Conservation (phyloP, 1,284 basidiomycete genomes). For the Gastroboletus turbinatus region DNA sequence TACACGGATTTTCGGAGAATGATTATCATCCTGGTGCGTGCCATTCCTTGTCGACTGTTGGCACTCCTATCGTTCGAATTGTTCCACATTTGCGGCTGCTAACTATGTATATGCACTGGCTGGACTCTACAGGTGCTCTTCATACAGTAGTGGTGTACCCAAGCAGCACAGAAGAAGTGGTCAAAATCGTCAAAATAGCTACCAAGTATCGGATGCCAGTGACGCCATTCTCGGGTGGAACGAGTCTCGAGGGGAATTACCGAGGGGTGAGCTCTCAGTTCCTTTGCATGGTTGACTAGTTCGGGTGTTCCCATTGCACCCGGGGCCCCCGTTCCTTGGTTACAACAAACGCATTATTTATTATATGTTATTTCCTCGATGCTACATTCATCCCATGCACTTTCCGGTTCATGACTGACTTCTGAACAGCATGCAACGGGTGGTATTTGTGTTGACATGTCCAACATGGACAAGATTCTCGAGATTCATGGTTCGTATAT, state of each 20-base stretch:
- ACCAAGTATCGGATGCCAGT: slow-evolving; percentile 68
- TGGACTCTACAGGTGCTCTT: slow-evolving; percentile 35
- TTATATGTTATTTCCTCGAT: background rate
- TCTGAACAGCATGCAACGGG: slow-evolving; percentile 49
- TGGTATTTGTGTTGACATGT: slow-evolving; percentile 85
- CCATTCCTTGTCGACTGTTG: background rate
- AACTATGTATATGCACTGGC: background rate
- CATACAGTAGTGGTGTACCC: slow-evolving; percentile 59
- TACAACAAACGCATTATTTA: background rate
- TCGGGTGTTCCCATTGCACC: background rate
- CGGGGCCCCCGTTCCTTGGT: background rate
- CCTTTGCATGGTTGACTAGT: background rate
- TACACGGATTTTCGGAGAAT: slow-evolving; percentile 59
- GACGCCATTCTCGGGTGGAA: slow-evolving; percentile 71
- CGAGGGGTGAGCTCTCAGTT: slow-evolving; percentile 49
- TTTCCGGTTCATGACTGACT: slow-evolving; percentile 6
- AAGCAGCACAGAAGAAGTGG: slow-evolving; percentile 63
- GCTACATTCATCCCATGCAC: background rate
- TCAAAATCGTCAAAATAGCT: slow-evolving; percentile 65
- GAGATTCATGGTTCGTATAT: slow-evolving; percentile 62
- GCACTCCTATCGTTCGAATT: background rate
- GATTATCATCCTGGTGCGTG: slow-evolving; percentile 58
- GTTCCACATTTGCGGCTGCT: background rate
- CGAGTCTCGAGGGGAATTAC: slow-evolving; percentile 66
- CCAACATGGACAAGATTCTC: slow-evolving; percentile 82